Evolutionary conservation across 768 basidiomycete genomes (phyloP).

Genomic region (Psilocybe subaeruginosa): DNA sequence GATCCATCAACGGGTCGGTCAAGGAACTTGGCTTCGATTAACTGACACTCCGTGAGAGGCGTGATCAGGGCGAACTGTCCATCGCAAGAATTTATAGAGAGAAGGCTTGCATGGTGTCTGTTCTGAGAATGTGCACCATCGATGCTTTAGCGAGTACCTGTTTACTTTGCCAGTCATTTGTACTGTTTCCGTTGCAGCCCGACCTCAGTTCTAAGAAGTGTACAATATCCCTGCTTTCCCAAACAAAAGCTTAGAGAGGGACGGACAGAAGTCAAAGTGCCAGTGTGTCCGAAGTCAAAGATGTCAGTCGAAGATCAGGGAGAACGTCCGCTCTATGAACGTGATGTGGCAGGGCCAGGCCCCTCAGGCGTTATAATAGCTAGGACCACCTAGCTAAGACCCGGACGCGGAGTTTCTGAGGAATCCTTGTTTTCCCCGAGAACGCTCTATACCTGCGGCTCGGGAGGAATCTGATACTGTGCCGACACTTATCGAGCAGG

Average conservation of each 20-base stretch:
- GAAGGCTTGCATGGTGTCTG: slow-evolving; percentile 3
- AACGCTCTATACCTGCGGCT: background rate
- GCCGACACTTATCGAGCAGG: background rate
- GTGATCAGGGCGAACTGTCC: slow-evolving; percentile 42
- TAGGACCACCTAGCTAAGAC: background rate
- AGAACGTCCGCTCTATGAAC: slow-evolving; percentile 18
- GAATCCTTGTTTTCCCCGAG: slow-evolving; percentile 5
- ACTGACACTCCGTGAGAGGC: slow-evolving; percentile 35
- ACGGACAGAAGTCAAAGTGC: slow-evolving; percentile 2
- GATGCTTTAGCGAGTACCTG: background rate
- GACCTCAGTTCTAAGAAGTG: background rate
- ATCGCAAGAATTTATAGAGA: slow-evolving; percentile 19
- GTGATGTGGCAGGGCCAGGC: slow-evolving; percentile 17
- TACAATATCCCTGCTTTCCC: background rate
- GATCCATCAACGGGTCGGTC: slow-evolving; percentile 26
- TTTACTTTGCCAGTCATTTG: background rate
- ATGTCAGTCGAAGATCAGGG: slow-evolving; percentile 19
- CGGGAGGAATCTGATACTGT: slow-evolving; percentile 8
- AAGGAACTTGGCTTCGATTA: slow-evolving; percentile 19
- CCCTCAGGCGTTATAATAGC: background rate
- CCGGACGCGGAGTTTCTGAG: background rate
- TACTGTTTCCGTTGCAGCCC: too few relatives aligned
- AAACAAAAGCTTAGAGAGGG: background rate
- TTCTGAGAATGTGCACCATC: background rate
- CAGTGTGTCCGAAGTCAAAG: slow-evolving; percentile 20